Base-by-base conservation (phyloP, 352 stramenopile genomes). In the Phytophthora hibernalis region DNA sequence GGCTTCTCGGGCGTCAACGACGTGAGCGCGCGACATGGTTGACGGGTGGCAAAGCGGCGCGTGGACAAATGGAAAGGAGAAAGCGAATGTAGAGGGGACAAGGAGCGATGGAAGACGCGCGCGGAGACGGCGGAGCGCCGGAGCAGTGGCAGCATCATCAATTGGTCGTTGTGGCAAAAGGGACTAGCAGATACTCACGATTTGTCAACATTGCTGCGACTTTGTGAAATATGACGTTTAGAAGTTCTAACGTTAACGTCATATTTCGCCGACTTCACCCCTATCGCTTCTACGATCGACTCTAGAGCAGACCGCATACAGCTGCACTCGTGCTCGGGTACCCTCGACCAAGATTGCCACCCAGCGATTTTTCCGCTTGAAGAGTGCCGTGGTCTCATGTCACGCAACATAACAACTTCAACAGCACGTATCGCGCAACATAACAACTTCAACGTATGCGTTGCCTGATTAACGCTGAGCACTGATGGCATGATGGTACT, bases 1-100 rank as follows among this genome's bases (percentile, higher is more conserved):
- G 28, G 21, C 51, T 67, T 61, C 5, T 64, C 44, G 8, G 56
- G 65, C 13, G 60, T 67, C 16, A 61, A 43, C 0, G 70, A 74
- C 3, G 64, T 68, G 22, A 76, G 28, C 1, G 56, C 51, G 33
- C 68, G 65, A 49, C 31, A 44, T 43, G 18, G 16, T 47, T 10
- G 1, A 3, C 13, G 18, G 4, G 9, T 8, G 26, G n/a, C 7
- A 26, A 47, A 47, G 40, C 18, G 11, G 40, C 13, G 37, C 61
- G 37, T 44, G 37, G 2, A 20, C 26, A 31, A 2, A 7, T 2
- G 26, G 26, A 18, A 12, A 15, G 18, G 16, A 44, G 20, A 18
- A 31, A 38, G 13, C 31, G 31, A 20, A 15, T 47, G 40, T 8
- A 47, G 15, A 6, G 40, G 9, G 18, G 37, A 44, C 37, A 47